phyloP scores from a whole-genome alignment of 495 filamentous ascomycete genomes.

The Oleoguttula mirabilis region DNA sequence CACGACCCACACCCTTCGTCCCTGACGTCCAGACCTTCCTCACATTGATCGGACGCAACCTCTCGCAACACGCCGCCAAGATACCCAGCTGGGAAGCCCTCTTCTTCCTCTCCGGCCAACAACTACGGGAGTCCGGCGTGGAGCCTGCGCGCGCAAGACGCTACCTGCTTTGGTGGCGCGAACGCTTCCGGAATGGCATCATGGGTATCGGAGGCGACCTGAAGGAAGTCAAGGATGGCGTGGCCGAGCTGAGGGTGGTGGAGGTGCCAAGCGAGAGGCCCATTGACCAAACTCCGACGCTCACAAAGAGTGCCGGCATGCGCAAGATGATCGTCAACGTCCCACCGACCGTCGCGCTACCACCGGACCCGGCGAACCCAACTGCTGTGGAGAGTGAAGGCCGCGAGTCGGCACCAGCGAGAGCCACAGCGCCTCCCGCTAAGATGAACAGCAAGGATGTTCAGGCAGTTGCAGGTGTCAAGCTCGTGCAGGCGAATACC shows the following conservation, averaged over 20 bases:
- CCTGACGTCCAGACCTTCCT: conserved; percentile 84
- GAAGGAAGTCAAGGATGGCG: conserved; percentile 57
- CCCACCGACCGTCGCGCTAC: conserved; percentile 29
- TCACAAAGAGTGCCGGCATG: conserved; percentile 40
- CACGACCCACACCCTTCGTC: conserved; percentile 66
- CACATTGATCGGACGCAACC: conserved; percentile 75
- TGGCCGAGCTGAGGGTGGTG: conserved; percentile 54
- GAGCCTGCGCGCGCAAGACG: conserved; percentile 69
- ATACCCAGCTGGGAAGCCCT: conserved; percentile 81
- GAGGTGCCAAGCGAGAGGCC: conserved; percentile 38
- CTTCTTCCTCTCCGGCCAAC: conserved; percentile 61
- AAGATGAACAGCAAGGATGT: conserved; percentile 22
- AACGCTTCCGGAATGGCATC: conserved; percentile 62
- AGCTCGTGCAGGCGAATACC: conserved; percentile 47
- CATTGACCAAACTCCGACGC: conserved; percentile 27
- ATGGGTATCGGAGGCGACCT: conserved; percentile 72
- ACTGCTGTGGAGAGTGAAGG: conserved; percentile 24
- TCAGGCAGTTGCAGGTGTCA: conserved; percentile 46
- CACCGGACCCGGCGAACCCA: neutral
- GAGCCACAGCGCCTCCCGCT: conserved; percentile 21
- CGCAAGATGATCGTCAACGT: conserved; percentile 62
- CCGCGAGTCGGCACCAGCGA: conserved; percentile 30
- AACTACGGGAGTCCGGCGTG: conserved; percentile 72
- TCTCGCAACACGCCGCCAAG: conserved; percentile 66
- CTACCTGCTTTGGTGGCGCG: conserved; percentile 78